Conservation (phyloP, 371 early-diverging fungal genomes). For the Mortierella polycephala region DNA sequence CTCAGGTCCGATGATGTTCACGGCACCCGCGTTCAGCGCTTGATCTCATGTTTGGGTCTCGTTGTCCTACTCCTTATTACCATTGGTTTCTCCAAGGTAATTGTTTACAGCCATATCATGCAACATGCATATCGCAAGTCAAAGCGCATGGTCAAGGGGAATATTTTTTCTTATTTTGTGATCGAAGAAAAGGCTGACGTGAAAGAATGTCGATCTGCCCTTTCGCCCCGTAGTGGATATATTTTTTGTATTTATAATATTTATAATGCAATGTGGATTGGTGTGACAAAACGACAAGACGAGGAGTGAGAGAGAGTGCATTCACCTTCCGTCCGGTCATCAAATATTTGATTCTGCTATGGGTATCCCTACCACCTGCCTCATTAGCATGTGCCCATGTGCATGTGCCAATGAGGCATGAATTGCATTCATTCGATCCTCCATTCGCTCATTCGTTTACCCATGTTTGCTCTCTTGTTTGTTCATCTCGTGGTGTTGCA, state of each 20-base stretch:
- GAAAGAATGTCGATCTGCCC: slow-evolving; percentile 4
- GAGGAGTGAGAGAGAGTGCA: not conserved
- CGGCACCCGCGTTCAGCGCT: slow-evolving; percentile 74
- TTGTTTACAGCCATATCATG: not conserved
- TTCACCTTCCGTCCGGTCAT: not conserved
- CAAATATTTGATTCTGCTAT: not conserved
- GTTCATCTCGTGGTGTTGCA: not conserved
- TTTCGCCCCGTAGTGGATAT: slow-evolving; percentile 9
- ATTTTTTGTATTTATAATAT: slow-evolving; percentile 5
- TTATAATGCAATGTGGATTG: not conserved
- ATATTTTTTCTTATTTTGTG: not conserved
- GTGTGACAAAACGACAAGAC: not conserved
- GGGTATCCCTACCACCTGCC: not conserved
- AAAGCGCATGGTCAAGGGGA: not conserved
- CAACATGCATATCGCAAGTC: not conserved
- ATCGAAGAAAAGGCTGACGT: not conserved
- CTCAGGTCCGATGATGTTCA: slow-evolving; percentile 64
- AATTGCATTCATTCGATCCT: not conserved
- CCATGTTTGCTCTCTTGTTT: not conserved
- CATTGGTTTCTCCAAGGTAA: slow-evolving; percentile 66
- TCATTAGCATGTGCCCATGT: slow-evolving; percentile 7
- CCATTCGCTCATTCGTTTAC: not conserved
- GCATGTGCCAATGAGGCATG: slow-evolving; percentile 27
- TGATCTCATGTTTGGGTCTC: slow-evolving; percentile 83
- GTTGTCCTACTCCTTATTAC: slow-evolving; percentile 68